These are phyloP conservation scores for Hygrophoropsis aurantiaca DNA, from an alignment of 768 basidiomycete genomes.

Conservation along the genomic window DNA sequence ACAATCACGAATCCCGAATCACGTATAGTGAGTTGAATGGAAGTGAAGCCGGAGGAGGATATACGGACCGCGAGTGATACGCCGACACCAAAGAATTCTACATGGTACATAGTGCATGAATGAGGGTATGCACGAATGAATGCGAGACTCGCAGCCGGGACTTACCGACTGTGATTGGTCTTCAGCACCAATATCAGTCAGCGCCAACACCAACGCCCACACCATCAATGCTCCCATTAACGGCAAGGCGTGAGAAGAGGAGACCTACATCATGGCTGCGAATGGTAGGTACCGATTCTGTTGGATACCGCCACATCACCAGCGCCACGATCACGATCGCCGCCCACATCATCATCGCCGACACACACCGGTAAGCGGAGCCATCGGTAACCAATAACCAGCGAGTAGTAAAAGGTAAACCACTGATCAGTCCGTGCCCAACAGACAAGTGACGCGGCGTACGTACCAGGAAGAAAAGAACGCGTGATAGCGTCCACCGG, in stretches of 20 bases:
- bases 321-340: too few species aligned
- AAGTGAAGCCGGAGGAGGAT: too few species aligned
- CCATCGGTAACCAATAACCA: not conserved
- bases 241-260: too few species aligned
- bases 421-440: too few species aligned
- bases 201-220: not conserved
- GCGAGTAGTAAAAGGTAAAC: not conserved
- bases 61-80: too few species aligned
- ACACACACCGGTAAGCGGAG: too few species aligned
- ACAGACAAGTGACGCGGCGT: too few species aligned
- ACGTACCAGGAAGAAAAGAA: conserved; percentile 7
- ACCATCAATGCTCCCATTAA: not conserved
- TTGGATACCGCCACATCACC: too few species aligned
- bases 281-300: conserved; percentile 10
- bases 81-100: not conserved
- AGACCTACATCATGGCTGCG: conserved; percentile 3
- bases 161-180: conserved; percentile 3
- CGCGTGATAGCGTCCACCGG: conserved; percentile 5
- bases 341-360: too few species aligned
- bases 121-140: not conserved
- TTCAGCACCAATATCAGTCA: not conserved
- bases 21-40: too few species aligned
- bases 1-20: too few species aligned
- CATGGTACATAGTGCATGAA: not conserved
- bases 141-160: too few species aligned